Evolutionary conservation across 352 stramenopile species (phyloP), one percentile per base, ranked within the genome.

Genomic region (Phytophthora ramorum): DNA sequence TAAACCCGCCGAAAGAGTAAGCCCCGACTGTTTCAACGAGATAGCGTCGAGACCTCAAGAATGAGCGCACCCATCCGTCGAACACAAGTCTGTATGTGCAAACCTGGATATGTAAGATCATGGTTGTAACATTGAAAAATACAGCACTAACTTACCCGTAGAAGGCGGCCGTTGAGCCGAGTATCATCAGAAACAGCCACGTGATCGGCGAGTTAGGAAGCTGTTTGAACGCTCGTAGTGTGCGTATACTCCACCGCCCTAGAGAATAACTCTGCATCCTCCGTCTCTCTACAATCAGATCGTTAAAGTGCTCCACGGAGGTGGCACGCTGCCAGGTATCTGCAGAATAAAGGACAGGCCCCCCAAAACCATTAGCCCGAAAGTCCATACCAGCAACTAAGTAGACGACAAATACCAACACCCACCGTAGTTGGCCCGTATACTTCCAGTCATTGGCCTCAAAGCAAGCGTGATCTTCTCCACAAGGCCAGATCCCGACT

Each of bases 131-230:
- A 12, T 34, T 34, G 28, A 34, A 10, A 12, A 34, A 2, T 34
- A 12, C 7, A 34, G 8, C 13, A 51, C 26, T 5, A 3, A 22
- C 1, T 44, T 71, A 95, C 86, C 81, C 87, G 60, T 90, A 91
- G 7, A 87, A 47, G 7, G 84, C 87, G 20, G 82, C 78, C 34
- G 89, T 62, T 3, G 66, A 72, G 8, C 87, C 87, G 14, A 94
- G 60, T 7, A 91, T 66, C 46, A 81, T 76, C 26, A 96, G 60
- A 28, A 87, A 96, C 19, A 93, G 60, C 85, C 85, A 96, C 47
- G 82, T 91, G 20, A 94, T 78, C 0, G 85, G 87, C 30, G 85
- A 96, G 58, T 94, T 89, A 22, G 85, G 85, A 19, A 96, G 58
- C 46, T 91, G 87, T 53, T 91, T 91, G 74, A 84, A 96, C 17